Conservation (phyloP, 805 yeast species). For the Metschnikowia henanensis region DNA sequence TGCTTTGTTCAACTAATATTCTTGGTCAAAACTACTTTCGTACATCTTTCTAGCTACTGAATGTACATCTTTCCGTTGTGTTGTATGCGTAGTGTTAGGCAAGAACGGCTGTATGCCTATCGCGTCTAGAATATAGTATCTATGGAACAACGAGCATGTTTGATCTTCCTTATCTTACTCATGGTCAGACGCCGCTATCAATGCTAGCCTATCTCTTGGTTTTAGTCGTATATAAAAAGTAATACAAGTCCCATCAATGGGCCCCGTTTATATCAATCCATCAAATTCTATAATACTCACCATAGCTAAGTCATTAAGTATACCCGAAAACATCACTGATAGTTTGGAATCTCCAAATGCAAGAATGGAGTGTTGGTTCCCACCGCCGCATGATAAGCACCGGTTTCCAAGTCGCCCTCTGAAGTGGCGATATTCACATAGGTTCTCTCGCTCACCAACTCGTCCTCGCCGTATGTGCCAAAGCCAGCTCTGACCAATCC, state of each 20-base stretch:
- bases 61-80: constrained; percentile 7
- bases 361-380: constrained; percentile 72
- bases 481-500: constrained; percentile 75
- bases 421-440: constrained; percentile 41
- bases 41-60: constrained; percentile 1
- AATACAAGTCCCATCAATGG: background rate
- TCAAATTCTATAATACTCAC: constrained; percentile 3
- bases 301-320: constrained; percentile 2
- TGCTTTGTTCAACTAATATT: constrained; percentile 43
- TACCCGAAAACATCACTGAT: constrained; percentile 18
- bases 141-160: no score
- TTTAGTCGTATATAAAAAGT: background rate
- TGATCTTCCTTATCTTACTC: no score
- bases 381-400: constrained; percentile 51
- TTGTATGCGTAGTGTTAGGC: background rate
- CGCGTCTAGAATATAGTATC: no score
- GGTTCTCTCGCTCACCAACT: constrained; percentile 37
- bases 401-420: constrained; percentile 32
- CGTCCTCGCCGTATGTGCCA: constrained; percentile 54
- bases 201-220: background rate
- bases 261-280: background rate
- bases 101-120: background rate
- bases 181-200: no score
- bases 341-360: constrained; percentile 75
- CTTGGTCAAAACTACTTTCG: background rate